Conservation (phyloP, 768 basidiomycete genomes). For the Mycena filopes region DNA sequence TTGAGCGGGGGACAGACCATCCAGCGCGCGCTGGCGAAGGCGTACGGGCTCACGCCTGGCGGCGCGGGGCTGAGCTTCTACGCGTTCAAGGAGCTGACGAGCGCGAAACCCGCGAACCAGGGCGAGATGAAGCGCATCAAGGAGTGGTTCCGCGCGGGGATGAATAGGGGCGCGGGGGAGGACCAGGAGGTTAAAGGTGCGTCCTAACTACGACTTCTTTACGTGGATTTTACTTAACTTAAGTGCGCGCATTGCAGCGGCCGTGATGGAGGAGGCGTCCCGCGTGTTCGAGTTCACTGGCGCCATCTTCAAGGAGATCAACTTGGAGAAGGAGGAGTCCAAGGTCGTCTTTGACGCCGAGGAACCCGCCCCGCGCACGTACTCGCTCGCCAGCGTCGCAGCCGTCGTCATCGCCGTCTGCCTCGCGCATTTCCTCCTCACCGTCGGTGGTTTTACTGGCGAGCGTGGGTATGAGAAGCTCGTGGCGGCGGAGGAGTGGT, state of each 20-base stretch:
- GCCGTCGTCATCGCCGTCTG: constrained; percentile 49
- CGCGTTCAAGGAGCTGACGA: constrained; percentile 68
- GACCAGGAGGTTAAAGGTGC: constrained; percentile 55
- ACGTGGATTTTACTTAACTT: not conserved
- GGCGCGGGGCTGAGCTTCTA: constrained; percentile 75
- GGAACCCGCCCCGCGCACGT: constrained; percentile 37
- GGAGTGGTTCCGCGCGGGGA: constrained; percentile 71
- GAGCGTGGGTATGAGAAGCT: constrained; percentile 58
- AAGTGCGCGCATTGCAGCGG: constrained; percentile 41
- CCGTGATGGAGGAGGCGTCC: constrained; percentile 60
- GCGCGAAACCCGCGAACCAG: constrained; percentile 55
- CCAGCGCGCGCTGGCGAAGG: constrained; percentile 68
- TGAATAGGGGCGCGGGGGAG: constrained; percentile 61
- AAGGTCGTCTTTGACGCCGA: constrained; percentile 49
- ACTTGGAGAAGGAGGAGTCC: constrained; percentile 39
- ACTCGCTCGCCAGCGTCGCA: constrained; percentile 37
- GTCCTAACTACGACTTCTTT: constrained; percentile 16
- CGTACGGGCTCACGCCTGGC: constrained; percentile 68
- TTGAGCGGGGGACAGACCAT: constrained; percentile 83
- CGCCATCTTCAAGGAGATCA: constrained; percentile 54
- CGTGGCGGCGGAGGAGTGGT: constrained; percentile 52
- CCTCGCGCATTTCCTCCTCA: constrained; percentile 59
- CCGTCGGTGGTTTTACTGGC: constrained; percentile 59
- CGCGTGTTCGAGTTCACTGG: constrained; percentile 61
- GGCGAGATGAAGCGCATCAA: constrained; percentile 80